Percentiles rank a stretch among this genome's conserved stretches.
phyloP scores from a whole-genome alignment of 176 grass and related monocot species.

The Zoysia japonica region DNA sequence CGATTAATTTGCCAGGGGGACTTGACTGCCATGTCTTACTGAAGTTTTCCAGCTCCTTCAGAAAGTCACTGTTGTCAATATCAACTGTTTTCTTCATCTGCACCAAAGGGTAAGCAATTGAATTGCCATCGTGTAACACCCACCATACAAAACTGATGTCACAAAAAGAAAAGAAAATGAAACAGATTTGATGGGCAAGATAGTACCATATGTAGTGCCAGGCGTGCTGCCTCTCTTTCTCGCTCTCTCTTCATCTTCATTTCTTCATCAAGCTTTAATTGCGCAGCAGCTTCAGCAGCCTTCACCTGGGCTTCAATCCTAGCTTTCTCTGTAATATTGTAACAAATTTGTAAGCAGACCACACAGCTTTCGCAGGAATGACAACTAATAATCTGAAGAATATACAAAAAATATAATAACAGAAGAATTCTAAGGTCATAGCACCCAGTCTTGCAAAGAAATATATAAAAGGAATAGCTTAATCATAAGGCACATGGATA shows the following conservation, averaged over 20 bases:
- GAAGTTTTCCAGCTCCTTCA: slow-evolving; percentile 70
- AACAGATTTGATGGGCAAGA: background rate
- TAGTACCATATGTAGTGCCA: slow-evolving; percentile 65
- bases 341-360: background rate
- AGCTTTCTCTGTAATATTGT: slow-evolving; percentile 60
- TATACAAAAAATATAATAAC: background rate
- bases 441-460: background rate
- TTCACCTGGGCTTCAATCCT: slow-evolving; percentile 86
- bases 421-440: background rate
- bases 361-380: slow-evolving; percentile 11
- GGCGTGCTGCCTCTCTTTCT: slow-evolving; percentile 81
- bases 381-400: background rate
- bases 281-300: slow-evolving; percentile 70
- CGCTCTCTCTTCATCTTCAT: slow-evolving; percentile 63
- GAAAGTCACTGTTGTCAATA: slow-evolving; percentile 73
- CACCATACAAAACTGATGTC: slow-evolving; percentile 26
- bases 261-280: slow-evolving; percentile 62
- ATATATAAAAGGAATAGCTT: no score
- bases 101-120: slow-evolving; percentile 24
- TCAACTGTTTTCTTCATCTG: slow-evolving; percentile 92
- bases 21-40: slow-evolving; percentile 35
- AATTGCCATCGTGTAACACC: slow-evolving; percentile 14
- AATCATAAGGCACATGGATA: no score
- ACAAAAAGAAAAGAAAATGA: background rate
- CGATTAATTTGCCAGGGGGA: slow-evolving; percentile 34